These are phyloP conservation scores for Phylloporus sp. DNA, from an alignment of 1,284 basidiomycete species.

Conservation along the genomic window DNA sequence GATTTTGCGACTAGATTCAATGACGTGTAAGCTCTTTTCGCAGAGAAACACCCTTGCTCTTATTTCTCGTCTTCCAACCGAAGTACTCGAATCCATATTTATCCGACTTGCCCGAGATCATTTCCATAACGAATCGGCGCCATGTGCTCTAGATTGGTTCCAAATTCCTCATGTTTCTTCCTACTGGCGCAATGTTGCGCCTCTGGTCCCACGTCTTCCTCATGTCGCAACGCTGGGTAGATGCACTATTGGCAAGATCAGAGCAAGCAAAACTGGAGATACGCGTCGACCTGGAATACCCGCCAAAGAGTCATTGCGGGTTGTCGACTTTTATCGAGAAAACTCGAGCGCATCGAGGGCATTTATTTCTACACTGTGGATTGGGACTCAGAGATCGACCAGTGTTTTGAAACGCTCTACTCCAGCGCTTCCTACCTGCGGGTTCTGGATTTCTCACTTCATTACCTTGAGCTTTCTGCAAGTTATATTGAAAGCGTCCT, in stretches of 20 bases:
- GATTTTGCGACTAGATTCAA: background rate
- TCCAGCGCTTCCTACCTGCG: background rate
- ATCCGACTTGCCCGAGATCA: background rate
- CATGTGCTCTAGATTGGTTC: no score
- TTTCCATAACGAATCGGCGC: no score
- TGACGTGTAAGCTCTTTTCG: constrained; percentile 18
- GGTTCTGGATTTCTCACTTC: background rate
- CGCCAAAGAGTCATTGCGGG: no score
- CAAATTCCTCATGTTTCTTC: background rate
- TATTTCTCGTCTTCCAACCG: constrained; percentile 35
- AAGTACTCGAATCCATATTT: constrained; percentile 4
- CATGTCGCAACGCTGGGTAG: background rate
- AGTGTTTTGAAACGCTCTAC: background rate
- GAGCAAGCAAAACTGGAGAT: no score
- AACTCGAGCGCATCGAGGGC: constrained; percentile 1
- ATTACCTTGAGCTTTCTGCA: background rate
- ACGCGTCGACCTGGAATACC: no score
- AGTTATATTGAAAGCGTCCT: no score
- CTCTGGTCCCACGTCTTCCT: constrained; percentile 7
- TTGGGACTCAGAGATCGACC: background rate
- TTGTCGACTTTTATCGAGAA: background rate
- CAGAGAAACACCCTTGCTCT: constrained; percentile 36
- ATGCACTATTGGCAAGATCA: background rate
- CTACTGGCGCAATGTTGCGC: background rate
- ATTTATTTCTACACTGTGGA: background rate